Base-by-base conservation (phyloP, 768 basidiomycete genomes). In the Suillus alpinus region DNA sequence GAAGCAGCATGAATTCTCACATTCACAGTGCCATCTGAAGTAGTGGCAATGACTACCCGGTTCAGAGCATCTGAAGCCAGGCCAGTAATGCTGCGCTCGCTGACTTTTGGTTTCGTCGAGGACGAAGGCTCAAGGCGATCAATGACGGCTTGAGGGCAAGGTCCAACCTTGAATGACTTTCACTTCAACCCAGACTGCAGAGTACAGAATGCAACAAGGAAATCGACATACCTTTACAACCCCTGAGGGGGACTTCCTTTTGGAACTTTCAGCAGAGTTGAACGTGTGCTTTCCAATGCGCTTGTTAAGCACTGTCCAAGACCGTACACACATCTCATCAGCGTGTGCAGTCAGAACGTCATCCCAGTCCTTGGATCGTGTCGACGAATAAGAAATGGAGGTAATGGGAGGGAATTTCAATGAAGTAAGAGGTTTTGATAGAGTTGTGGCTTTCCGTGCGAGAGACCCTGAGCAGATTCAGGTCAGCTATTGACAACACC, bases 281-380 rank as follows among this genome's bases (percentile, higher is more conserved):
- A 95, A 83, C 14, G 79, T 83, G 68, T 89, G 81, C 67, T 90
- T 88, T 6, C 96, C 96, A 8, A 92, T 68, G 56, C 85, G 82
- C 76, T 96, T 96, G 64, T 87, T 85, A 60, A 84, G 78, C 72
- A 94, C 90, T 4, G 86, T 87, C 96, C 96, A 99, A 23, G 93
- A 89, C 39, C 96, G 82, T 2, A 91, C 91, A 59, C 88, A 82
- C 4, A 84, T 80, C 66, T 96, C 95, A 51, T 94, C 92, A 1
- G 83, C 78, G 71, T 98, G 95, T 0, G 86, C 86, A n/a, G 95
- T 95, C 6, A 99, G 72, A 47, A 98, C 88, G 68, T 98, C 95
- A 69, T 98, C 96, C 97, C 97, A 99, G 64, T 99, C 95, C 72
- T 94, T 96, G 9, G 91, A 82, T 31, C 95, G 84, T 0, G 88